Conservation (phyloP, 306 rosid genomes). For the Leucaena leucocephala region DNA sequence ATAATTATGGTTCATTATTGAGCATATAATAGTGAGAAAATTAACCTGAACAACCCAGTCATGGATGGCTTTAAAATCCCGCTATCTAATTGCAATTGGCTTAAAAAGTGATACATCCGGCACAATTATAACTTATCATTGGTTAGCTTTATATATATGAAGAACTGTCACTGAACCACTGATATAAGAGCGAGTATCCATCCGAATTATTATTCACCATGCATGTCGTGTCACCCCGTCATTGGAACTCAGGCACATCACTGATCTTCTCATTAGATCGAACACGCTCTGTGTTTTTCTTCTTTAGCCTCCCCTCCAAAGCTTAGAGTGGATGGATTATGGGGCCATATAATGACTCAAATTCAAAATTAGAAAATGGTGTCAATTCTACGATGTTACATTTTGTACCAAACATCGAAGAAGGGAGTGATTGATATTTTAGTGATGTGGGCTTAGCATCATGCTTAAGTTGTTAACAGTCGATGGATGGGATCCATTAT, state of each 20-base stretch:
- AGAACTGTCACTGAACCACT: neutral
- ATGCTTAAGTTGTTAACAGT: neutral
- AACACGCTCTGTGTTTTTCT: neutral
- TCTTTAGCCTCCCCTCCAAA: neutral
- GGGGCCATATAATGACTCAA: slow-evolving; percentile 12
- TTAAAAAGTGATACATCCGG: neutral
- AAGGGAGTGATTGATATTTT: slow-evolving; percentile 3
- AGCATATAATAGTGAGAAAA: neutral
- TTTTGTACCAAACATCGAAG: neutral
- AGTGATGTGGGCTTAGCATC: neutral
- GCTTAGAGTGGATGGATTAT: neutral
- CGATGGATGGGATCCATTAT: neutral
- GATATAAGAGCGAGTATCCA: neutral
- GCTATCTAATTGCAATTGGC: neutral
- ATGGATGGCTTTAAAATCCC: neutral
- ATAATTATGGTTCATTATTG: neutral
- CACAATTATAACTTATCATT: neutral
- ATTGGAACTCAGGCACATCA: neutral
- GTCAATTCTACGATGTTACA: neutral
- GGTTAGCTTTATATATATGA: neutral
- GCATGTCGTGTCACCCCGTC: neutral
- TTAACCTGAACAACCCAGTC: neutral
- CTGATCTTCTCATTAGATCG: neutral
- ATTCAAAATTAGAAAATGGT: neutral
- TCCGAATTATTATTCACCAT: neutral